These are phyloP conservation scores for Gonium pectorale DNA, from an alignment of 139 green algal species.

Conservation along the genomic window DNA sequence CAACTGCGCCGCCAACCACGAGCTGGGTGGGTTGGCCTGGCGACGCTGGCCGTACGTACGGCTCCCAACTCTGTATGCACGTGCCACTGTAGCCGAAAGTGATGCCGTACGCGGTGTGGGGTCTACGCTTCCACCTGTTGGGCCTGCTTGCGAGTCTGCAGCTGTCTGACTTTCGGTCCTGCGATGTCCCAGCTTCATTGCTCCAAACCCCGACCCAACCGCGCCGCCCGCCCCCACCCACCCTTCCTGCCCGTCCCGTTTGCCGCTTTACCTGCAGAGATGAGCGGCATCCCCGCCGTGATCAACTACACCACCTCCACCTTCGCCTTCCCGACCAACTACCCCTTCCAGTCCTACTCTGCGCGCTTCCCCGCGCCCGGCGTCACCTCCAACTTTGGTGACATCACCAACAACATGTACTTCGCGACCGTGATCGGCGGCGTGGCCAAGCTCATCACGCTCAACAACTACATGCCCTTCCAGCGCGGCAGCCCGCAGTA, in stretches of 20 bases:
- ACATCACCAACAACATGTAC: conserved; percentile 50
- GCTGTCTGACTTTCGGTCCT: too few relatives aligned
- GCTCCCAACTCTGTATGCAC: too few relatives aligned
- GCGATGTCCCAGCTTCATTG: too few relatives aligned
- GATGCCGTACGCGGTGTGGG: too few relatives aligned
- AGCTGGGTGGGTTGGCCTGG: conserved; percentile 42
- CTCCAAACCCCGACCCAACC: not conserved
- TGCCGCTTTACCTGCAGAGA: too few relatives aligned
- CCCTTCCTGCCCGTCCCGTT: not conserved
- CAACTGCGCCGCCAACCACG: conserved; percentile 50
- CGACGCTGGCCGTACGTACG: too few relatives aligned
- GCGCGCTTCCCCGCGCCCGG: conserved; percentile 43
- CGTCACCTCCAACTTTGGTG: conserved; percentile 26
- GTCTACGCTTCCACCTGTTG: too few relatives aligned
- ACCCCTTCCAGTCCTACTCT: conserved; percentile 55
- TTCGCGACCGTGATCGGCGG: conserved; percentile 47
- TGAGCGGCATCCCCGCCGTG: conserved; percentile 11
- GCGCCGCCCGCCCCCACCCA: not conserved
- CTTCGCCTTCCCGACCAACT: conserved; percentile 54
- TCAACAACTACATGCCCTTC: conserved; percentile 60
- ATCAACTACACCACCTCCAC: conserved; percentile 47
- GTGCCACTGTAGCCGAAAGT: too few relatives aligned
- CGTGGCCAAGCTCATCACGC: conserved; percentile 38
- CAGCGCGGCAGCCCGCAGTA: conserved; percentile 44
- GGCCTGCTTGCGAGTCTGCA: too few relatives aligned